Evolutionary conservation across 441 rosid species (phyloP).

Genomic region (Aleurites moluccanus): DNA sequence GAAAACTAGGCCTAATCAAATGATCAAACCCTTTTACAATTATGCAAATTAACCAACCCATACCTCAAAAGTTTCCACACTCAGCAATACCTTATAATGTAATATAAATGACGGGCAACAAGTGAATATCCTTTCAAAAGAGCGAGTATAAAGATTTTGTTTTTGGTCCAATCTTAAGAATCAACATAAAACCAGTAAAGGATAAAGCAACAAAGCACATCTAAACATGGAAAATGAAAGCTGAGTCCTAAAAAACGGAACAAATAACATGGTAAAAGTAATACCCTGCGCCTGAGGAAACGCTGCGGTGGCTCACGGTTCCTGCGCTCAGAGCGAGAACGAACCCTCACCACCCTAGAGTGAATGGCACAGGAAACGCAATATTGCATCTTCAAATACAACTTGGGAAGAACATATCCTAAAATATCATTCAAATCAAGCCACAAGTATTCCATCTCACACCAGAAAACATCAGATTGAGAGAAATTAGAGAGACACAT

Average conservation of each 20-base stretch:
- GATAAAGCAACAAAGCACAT: too few relatives aligned
- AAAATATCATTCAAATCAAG: background rate
- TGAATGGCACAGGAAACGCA: slow-evolving; percentile 91
- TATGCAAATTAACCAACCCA: too few relatives aligned
- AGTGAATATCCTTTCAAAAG: too few relatives aligned
- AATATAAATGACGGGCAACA: too few relatives aligned
- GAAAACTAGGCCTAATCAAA: background rate
- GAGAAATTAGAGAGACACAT: background rate
- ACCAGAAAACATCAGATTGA: too few relatives aligned
- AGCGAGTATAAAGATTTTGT: too few relatives aligned
- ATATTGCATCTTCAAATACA: slow-evolving; percentile 86
- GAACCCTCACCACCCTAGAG: slow-evolving; percentile 90
- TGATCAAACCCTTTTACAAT: background rate
- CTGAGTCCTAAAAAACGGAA: too few relatives aligned
- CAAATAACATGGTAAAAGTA: background rate
- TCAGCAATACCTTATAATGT: too few relatives aligned
- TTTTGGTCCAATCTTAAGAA: too few relatives aligned
- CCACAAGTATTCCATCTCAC: background rate
- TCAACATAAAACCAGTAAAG: too few relatives aligned
- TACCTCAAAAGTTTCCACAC: too few relatives aligned
- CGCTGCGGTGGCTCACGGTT: slow-evolving; percentile 88
- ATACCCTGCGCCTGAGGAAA: slow-evolving; percentile 83
- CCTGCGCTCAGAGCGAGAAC: slow-evolving; percentile 72
- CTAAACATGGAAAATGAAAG: too few relatives aligned
- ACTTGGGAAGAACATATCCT: slow-evolving; percentile 85